These are phyloP conservation scores for Phoma herbarum DNA, from an alignment of 2,329 filamentous ascomycete species.

Conservation along the genomic window DNA sequence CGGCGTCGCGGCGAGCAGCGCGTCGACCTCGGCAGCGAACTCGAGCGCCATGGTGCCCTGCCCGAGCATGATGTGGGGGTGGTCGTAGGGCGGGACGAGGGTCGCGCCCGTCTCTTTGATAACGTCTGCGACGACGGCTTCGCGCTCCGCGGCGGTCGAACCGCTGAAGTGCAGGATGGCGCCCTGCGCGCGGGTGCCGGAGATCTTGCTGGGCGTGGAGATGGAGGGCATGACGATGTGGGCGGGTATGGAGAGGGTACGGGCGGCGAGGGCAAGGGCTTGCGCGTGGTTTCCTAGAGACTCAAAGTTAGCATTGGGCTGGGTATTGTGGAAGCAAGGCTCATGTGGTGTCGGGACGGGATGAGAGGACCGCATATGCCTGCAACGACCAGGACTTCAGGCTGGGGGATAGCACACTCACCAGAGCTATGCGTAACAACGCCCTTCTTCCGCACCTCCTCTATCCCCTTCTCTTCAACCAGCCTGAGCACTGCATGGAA, in stretches of 20 bases:
- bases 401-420: constrained; percentile 50
- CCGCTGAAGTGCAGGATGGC: constrained; percentile 83
- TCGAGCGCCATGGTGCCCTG: constrained; percentile 92
- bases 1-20: constrained; percentile 54
- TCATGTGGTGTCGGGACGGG: background rate
- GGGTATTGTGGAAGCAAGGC: background rate
- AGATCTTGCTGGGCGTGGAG: constrained; percentile 84
- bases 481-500: constrained; percentile 84
- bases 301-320: background rate
- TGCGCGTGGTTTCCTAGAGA: constrained; percentile 87
- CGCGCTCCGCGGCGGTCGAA: constrained; percentile 79
- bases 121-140: constrained; percentile 76
- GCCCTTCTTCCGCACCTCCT: constrained; percentile 64
- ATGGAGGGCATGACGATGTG: constrained; percentile 95
- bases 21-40: constrained; percentile 74
- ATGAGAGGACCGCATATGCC: background rate
- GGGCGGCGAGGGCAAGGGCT: constrained; percentile 86
- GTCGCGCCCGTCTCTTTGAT: constrained; percentile 76
- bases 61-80: constrained; percentile 89
- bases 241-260: constrained; percentile 75
- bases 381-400: background rate
- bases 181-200: constrained; percentile 80
- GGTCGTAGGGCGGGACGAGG: constrained; percentile 89
- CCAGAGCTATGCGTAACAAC: constrained; percentile 92
- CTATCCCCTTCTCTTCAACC: constrained; percentile 62